Conservation (phyloP, 225 moss, liverwort and hornwort species). For the Anthoceros angustus region DNA sequence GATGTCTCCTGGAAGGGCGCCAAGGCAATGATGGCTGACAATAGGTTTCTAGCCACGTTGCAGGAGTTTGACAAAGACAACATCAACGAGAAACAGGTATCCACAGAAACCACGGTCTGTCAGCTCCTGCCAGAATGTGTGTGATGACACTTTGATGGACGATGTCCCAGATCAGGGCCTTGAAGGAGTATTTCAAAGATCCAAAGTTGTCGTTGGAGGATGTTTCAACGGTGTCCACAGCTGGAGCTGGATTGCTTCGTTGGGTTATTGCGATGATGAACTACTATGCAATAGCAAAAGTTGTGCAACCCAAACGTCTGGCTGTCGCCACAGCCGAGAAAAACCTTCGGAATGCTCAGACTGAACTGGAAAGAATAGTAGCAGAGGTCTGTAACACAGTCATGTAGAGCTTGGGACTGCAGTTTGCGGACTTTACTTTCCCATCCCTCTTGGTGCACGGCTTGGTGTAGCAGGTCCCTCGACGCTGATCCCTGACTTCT, state of each 20-base stretch:
- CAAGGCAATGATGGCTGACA: slow-evolving; percentile 96
- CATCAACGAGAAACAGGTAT: slow-evolving; percentile 69
- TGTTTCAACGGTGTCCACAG: slow-evolving; percentile 45
- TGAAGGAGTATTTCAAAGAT: slow-evolving; percentile 71
- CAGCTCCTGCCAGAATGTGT: not conserved
- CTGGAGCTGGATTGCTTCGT: slow-evolving; percentile 54
- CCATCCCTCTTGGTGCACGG: not conserved
- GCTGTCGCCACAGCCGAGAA: slow-evolving; percentile 58
- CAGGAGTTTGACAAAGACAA: slow-evolving; percentile 79
- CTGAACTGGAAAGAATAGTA: slow-evolving; percentile 47
- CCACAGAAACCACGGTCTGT: not conserved
- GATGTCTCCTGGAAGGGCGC: slow-evolving; percentile 94
- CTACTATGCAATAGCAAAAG: slow-evolving; percentile 52
- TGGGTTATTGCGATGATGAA: slow-evolving; percentile 98
- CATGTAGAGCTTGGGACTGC: too few species aligned
- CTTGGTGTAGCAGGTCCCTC: slow-evolving; percentile 49
- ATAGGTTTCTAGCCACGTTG: slow-evolving; percentile 57
- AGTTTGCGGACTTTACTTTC: too few species aligned
- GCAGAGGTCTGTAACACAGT: slow-evolving; percentile 28
- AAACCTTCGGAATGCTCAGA: slow-evolving; percentile 45
- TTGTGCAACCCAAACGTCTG: slow-evolving; percentile 67
- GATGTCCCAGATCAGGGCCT: slow-evolving; percentile 37
- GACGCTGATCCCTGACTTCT: too few species aligned
- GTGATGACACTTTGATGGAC: not conserved
- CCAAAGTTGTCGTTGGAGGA: slow-evolving; percentile 58